Evolutionary conservation across 148 eudicot genomes (phyloP), one percentile per base, ranked within the genome.

Genomic region (Cornus florida): DNA sequence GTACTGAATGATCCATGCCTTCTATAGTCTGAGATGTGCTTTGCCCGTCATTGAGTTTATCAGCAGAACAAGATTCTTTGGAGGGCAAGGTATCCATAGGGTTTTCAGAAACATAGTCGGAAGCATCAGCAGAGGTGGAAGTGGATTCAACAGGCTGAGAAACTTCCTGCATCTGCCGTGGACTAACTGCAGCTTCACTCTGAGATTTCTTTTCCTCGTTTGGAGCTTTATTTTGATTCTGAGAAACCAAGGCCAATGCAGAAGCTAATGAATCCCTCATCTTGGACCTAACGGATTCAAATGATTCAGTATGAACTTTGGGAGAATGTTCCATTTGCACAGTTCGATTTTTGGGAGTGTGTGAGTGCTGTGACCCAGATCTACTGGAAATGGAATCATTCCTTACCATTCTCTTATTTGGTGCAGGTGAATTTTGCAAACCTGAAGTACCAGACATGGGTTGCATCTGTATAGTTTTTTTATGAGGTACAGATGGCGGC

Each of bases 241-340:
- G 87, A 75, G 76, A 73, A 77, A 90, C 97, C 83, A 93, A 76
- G 67, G 91, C 93, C 76, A 96, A 83, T 24, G 99, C 95, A 76
- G 89, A 83, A 84, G 98, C 92, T 76, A 96, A 84, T 71, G 97
- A 88, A 68, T 96, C 98, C 78, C 94, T 92, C 93, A 96, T 87
- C 85, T 92, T 96, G 57, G 92, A 88, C 83, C 99, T 88, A n/a
- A 93, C 88, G 76, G 93, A 90, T 75, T 90, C 94, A 64, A 77
- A 84, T 41, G 93, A 82, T 76, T 85, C 95, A 14, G 73, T 62
- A 41, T 77, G 87, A 38, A 62, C 76, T 78, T 89, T 93, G 24
- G 91, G 84, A 67, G 88, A 73, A 43, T 87, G 74, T 79, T 81
- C 88, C 41, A 77, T 62, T 71, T 70, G 92, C 10, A 77, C 75